Base-by-base conservation (phyloP, 139 green algal species). In the Gonium pectorale region DNA sequence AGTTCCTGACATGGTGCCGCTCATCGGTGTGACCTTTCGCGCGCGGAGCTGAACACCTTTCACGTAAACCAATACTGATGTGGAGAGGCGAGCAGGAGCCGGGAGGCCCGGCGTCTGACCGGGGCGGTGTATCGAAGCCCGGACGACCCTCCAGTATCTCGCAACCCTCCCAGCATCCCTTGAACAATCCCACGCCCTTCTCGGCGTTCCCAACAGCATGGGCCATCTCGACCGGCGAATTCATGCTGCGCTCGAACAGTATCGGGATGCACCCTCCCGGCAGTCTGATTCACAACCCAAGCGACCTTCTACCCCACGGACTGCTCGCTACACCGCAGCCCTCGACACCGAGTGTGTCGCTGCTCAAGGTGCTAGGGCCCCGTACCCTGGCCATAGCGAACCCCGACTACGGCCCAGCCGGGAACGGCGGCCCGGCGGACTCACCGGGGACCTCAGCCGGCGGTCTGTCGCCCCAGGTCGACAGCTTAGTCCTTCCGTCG, bases 221-320 rank as follows among this genome's bases (percentile, higher is more conserved):
- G 75, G 59, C 63, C 2, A 71, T 82, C 2, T n/a, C n/a, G 59
- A 29, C 3, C 40, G n/a, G 11, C 15, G 38, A 74, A n/a, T 11
- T 9, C 40, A 22, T 40, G 24, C 8, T 8, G 26, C 5, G 38
- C 38, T 26, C 8, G 27, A 8, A 3, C 40, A 40, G 5, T 37
- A 31, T 3, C 7, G 26, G 15, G 5, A 49, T 49, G 35, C 56
- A 64, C n/a, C 56, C 56, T 64, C 56, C 56, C 68, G 24, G 9
- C 72, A 70, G 59, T 41, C 46, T 83, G 6, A 19, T 72, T 0
- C 24, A 49, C 2, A 13, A 64, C 2, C 79, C 79, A 35, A 68
- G 46, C 31, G 79, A 85, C 35, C 64, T 85, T 5, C 54, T 85
- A 27, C 79, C 79, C 22, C 67, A 78, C 7, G 79, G 64, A 19